A percentile compares a stretch with the other conserved stretches of the same genome.
Conservation (phyloP, 2,329 filamentous ascomycete genomes). For the Fusarium sp. region DNA sequence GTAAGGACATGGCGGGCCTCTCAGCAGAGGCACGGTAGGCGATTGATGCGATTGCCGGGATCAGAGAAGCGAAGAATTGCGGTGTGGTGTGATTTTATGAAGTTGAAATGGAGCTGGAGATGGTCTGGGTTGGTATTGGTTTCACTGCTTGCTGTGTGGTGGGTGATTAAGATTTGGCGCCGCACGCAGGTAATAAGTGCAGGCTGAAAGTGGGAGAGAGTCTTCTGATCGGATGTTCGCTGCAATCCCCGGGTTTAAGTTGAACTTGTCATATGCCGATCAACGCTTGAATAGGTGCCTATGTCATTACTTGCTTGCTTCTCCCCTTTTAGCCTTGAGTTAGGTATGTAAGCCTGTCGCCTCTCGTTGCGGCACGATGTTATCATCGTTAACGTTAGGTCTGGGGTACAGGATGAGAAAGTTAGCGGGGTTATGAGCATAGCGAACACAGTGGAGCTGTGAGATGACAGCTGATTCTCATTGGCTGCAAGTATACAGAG, state of each 20-base stretch:
- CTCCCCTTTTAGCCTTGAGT: slow-evolving; percentile 17
- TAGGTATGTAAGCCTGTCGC: slow-evolving; percentile 26
- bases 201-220: background rate
- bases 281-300: slow-evolving; percentile 12
- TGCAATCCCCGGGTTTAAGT: slow-evolving; percentile 7
- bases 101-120: slow-evolving; percentile 5
- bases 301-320: slow-evolving; percentile 40
- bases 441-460: slow-evolving; percentile 25
- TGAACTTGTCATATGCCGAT: slow-evolving; percentile 32
- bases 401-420: slow-evolving; percentile 23
- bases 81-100: slow-evolving; percentile 19
- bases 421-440: slow-evolving; percentile 37
- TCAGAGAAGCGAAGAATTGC: slow-evolving; percentile 22
- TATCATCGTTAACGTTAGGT: slow-evolving; percentile 33
- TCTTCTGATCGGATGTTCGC: slow-evolving; percentile 15
- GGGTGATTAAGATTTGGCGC: slow-evolving; percentile 7
- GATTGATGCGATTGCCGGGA: slow-evolving; percentile 14
- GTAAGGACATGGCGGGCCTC: slow-evolving; percentile 54
- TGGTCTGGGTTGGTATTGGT: background rate
- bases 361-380: slow-evolving; percentile 34
- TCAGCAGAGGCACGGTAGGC: slow-evolving; percentile 25
- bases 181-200: background rate
- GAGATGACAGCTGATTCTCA: background rate
- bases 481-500: slow-evolving; percentile 16
- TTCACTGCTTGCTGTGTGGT: slow-evolving; percentile 3